Evolutionary conservation across 345 rosid species (phyloP).

Genomic region (Populus euphratica): DNA sequence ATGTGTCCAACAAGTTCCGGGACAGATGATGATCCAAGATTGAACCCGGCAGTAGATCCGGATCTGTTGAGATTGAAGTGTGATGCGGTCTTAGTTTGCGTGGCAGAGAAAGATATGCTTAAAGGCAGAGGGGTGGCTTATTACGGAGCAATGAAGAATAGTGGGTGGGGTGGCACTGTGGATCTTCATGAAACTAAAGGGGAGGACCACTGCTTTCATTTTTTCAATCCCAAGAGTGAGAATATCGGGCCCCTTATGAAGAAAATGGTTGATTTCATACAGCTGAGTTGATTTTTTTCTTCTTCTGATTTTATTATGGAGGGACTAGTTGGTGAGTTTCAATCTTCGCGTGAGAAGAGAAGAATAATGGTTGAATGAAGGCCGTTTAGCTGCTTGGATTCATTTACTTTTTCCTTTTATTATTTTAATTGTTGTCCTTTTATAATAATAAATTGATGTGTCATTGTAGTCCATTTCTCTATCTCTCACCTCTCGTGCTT

Average conservation of each 20-base stretch:
- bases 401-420: neutral
- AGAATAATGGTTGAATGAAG: no score
- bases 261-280: conserved; percentile 33
- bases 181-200: conserved; percentile 16
- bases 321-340: neutral
- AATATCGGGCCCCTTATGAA: conserved; percentile 28
- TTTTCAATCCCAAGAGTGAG: conserved; percentile 18
- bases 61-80: conserved; percentile 36
- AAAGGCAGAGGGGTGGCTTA: conserved; percentile 14
- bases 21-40: conserved; percentile 38
- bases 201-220: conserved; percentile 23
- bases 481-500: no score
- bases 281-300: neutral
- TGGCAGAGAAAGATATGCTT: conserved; percentile 22
- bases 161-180: conserved; percentile 11
- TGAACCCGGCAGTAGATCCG: conserved; percentile 42
- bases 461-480: no score
- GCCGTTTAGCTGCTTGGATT: no score
- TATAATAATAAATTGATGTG: no score
- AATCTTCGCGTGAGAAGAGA: no score
- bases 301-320: no score
- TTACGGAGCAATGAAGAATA: conserved; percentile 4
- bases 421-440: no score
- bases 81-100: conserved; percentile 38
- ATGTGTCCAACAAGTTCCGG: conserved; percentile 38